Conservation (phyloP, 139 green algal species). For the Chlamydomonas incerta region DNA sequence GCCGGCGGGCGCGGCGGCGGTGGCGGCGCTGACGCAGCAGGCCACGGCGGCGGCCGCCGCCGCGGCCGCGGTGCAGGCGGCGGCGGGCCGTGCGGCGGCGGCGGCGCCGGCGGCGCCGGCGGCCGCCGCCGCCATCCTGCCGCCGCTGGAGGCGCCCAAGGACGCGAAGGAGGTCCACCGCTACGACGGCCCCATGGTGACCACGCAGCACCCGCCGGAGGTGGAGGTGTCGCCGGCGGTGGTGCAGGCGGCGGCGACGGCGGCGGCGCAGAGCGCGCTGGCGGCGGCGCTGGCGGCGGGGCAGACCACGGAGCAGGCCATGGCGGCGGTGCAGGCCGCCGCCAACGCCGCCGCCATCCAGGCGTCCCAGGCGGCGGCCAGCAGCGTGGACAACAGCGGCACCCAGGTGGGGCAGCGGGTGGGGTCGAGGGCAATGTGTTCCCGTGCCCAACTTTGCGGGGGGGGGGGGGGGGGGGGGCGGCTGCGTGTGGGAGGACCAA, state of each 20-base stretch:
- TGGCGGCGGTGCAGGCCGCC: conserved; percentile 30
- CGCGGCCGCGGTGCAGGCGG: not conserved
- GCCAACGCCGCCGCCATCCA: not conserved
- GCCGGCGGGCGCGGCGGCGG: not conserved
- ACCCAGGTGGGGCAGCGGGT: no score
- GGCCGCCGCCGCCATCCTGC: not conserved
- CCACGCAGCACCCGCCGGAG: not conserved
- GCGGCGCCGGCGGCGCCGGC: not conserved
- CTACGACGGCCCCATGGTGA: not conserved
- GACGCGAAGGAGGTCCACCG: conserved; percentile 17
- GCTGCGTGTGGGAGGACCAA: no score
- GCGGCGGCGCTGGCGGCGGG: not conserved
- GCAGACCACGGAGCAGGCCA: conserved; percentile 9
- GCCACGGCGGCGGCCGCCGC: not conserved
- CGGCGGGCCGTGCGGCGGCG: not conserved
- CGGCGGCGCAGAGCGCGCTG: not conserved
- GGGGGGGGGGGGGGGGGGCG: no score
- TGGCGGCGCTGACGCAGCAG: conserved; percentile 10
- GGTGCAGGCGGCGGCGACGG: not conserved
- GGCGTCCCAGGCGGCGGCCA: not conserved
- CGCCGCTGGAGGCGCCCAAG: conserved; percentile 17
- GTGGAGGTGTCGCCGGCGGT: not conserved
- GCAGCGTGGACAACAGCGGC: not conserved
- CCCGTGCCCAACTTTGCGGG: no score
- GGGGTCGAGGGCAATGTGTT: no score